phyloP scores from a whole-genome alignment of 441 rosid genomes.

The Eutrema salsugineum region DNA sequence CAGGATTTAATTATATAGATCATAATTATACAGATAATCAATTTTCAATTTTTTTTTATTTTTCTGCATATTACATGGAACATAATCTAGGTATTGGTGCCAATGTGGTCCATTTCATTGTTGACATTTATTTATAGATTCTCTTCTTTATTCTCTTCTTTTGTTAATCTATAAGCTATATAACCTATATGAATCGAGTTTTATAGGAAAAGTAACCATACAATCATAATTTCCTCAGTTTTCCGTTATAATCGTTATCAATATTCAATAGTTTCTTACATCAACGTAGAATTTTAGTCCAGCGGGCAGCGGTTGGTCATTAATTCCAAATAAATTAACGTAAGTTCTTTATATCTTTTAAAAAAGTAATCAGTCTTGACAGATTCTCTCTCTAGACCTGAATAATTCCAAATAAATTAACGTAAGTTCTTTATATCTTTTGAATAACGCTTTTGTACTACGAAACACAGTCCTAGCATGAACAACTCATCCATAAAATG shows the following conservation, averaged over 20 bases:
- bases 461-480: background rate
- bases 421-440: background rate
- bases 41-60: too few relatives aligned
- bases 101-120: constrained; percentile 15
- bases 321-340: too few relatives aligned
- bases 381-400: background rate
- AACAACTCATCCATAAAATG: background rate
- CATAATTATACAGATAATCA: too few relatives aligned
- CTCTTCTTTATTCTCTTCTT: background rate
- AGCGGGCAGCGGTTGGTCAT: constrained; percentile 1
- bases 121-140: background rate
- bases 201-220: background rate
- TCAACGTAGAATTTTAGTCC: background rate
- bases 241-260: background rate
- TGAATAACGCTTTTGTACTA: background rate
- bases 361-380: background rate
- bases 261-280: background rate
- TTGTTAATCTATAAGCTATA: background rate
- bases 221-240: background rate
- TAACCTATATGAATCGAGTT: background rate
- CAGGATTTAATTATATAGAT: too few relatives aligned
- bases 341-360: too few relatives aligned
- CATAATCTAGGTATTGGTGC: too few relatives aligned
- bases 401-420: background rate
- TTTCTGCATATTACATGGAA: too few relatives aligned